Conservation (phyloP, 1,284 basidiomycete species). For the Agaricales sp. region DNA sequence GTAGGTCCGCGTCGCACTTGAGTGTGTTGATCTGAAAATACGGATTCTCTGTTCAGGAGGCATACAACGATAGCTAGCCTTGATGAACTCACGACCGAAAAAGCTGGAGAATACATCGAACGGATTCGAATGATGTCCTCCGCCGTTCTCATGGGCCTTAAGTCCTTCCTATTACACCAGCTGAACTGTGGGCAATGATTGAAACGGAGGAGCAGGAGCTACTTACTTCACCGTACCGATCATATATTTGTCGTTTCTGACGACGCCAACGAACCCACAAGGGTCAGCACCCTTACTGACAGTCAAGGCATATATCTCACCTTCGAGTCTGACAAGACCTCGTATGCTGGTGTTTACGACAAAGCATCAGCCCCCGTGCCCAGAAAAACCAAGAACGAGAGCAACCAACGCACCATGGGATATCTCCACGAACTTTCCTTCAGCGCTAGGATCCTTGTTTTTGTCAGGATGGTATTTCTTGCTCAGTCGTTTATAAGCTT, state of each 20-base stretch:
- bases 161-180: conserved; percentile 72
- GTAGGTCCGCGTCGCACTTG: conserved; percentile 77
- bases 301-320: conserved; percentile 28
- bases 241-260: conserved; percentile 86
- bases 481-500: conserved; percentile 86
- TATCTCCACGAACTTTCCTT: conserved; percentile 82
- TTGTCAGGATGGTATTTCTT: conserved; percentile 91
- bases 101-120: conserved; percentile 90
- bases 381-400: background rate
- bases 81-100: conserved; percentile 64
- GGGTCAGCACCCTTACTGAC: too few species aligned
- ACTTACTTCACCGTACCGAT: conserved; percentile 77
- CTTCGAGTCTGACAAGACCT: conserved; percentile 76
- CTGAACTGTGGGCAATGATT: too few species aligned
- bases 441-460: conserved; percentile 76
- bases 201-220: too few species aligned
- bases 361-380: conserved; percentile 9
- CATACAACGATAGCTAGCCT: conserved; percentile 13
- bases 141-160: conserved; percentile 77
- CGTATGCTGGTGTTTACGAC: conserved; percentile 80
- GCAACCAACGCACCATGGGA: conserved; percentile 57
- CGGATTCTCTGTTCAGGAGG: conserved; percentile 17
- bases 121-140: conserved; percentile 65
- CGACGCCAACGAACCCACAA: background rate
- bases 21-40: conserved; percentile 32